Evolutionary conservation across 2,329 filamentous ascomycete species (phyloP).

Genomic region (Colletotrichum godetiae): DNA sequence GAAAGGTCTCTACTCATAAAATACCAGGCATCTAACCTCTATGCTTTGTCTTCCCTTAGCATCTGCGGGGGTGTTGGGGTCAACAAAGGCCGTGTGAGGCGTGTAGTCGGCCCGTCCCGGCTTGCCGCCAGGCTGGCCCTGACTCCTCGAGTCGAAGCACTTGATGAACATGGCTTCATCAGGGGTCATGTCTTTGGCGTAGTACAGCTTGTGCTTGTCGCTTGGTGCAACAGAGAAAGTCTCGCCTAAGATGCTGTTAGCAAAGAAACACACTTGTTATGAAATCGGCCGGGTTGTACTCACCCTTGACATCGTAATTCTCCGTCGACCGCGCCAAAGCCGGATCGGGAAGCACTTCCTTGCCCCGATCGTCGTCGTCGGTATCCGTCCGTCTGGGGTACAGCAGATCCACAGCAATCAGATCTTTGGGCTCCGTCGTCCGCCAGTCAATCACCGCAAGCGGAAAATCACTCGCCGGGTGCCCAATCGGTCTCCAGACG

Average conservation of each 20-base stretch:
- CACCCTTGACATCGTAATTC: conserved; percentile 67
- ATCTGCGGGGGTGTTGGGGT: conserved; percentile 73
- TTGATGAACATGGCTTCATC: conserved; percentile 61
- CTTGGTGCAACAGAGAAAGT: conserved; percentile 70
- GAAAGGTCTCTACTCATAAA: conserved; percentile 56
- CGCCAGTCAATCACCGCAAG: conserved; percentile 75
- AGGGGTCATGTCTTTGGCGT: conserved; percentile 74
- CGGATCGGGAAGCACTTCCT: conserved; percentile 66
- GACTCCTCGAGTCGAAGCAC: conserved; percentile 63
- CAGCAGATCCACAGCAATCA: conserved; percentile 70
- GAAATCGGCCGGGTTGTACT: background rate
- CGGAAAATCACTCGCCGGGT: conserved; percentile 71
- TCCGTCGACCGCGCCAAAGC: conserved; percentile 58
- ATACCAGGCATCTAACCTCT: conserved; percentile 72
- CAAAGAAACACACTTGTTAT: background rate
- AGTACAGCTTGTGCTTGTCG: conserved; percentile 71
- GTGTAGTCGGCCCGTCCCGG: conserved; percentile 60
- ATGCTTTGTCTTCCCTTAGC: conserved; percentile 75
- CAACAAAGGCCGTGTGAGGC: conserved; percentile 66
- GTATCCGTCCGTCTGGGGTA: conserved; percentile 61
- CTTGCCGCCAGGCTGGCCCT: conserved; percentile 53
- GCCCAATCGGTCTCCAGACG: conserved; percentile 76
- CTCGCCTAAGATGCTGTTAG: conserved; percentile 56
- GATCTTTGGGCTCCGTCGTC: conserved; percentile 65
- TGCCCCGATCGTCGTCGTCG: conserved; percentile 63